Evolutionary conservation across 768 basidiomycete genomes (phyloP).

Genomic region (Lentinula raphanica): DNA sequence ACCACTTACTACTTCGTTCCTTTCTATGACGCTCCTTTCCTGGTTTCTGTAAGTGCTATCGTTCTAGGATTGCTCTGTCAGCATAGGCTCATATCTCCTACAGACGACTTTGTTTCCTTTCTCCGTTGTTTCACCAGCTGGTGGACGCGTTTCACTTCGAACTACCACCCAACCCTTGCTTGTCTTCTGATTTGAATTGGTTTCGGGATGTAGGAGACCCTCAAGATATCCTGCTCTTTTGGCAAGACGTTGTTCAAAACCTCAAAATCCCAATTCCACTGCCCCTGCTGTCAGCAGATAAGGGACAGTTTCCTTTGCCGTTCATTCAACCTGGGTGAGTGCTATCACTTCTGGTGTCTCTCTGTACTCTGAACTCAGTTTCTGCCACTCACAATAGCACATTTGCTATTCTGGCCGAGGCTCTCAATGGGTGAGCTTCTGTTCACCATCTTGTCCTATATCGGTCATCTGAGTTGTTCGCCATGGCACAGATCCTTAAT

Average conservation of each 20-base stretch:
- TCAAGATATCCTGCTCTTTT: background rate
- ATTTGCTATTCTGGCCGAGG: background rate
- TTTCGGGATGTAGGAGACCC: background rate
- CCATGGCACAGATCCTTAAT: background rate
- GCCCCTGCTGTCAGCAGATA: background rate
- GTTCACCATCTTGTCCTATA: background rate
- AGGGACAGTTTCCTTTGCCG: background rate
- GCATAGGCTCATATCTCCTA: background rate
- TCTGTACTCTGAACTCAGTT: background rate
- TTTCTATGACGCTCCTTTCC: background rate
- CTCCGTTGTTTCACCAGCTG: background rate
- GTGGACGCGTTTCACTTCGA: background rate
- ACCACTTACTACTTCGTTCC: background rate
- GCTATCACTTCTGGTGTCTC: background rate
- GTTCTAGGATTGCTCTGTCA: background rate
- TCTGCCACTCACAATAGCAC: background rate
- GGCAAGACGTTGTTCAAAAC: background rate
- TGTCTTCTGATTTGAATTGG: background rate
- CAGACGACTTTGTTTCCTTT: background rate
- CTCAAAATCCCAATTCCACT: background rate
- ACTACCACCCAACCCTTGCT: background rate
- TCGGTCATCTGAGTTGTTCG: background rate
- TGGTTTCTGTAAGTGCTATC: background rate
- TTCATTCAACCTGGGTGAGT: background rate
- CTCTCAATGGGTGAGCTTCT: background rate